Evolutionary conservation across 2,329 filamentous ascomycete genomes (phyloP).

Genomic region (Penicillium sp.): DNA sequence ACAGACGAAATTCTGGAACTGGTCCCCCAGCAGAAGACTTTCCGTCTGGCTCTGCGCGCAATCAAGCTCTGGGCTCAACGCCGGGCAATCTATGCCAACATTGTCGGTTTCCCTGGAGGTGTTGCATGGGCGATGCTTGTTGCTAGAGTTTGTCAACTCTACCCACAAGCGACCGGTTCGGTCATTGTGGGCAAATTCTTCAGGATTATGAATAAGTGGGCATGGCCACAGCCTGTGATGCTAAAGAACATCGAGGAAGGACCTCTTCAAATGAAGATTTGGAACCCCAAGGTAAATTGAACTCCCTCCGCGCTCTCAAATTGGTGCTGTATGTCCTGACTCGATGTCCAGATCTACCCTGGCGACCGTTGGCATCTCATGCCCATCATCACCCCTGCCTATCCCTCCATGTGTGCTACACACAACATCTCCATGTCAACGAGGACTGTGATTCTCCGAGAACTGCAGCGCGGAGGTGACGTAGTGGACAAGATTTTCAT

Average conservation of each 20-base stretch:
- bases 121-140: slow-evolving; percentile 99
- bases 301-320: slow-evolving; percentile 15
- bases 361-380: slow-evolving; percentile 84
- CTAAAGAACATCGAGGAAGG: slow-evolving; percentile 84
- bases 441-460: slow-evolving; percentile 76
- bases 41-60: slow-evolving; percentile 81
- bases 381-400: slow-evolving; percentile 97
- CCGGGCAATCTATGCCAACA: slow-evolving; percentile 90
- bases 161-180: slow-evolving; percentile 85
- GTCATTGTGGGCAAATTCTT: slow-evolving; percentile 94
- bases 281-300: slow-evolving; percentile 78
- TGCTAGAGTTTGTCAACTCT: slow-evolving; percentile 91
- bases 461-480: slow-evolving; percentile 73
- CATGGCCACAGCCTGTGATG: slow-evolving; percentile 89
- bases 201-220: slow-evolving; percentile 83
- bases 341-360: slow-evolving; percentile 64
- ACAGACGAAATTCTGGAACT: slow-evolving; percentile 87
- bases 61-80: slow-evolving; percentile 95
- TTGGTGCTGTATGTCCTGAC: slow-evolving; percentile 2
- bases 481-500: slow-evolving; percentile 77
- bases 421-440: slow-evolving; percentile 90
- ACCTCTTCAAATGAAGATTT: slow-evolving; percentile 77
- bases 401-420: slow-evolving; percentile 96
- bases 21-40: slow-evolving; percentile 85
- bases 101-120: slow-evolving; percentile 93